These are phyloP conservation scores for Physocladia obscura DNA, from an alignment of 192 early-diverging fungal genomes.

Conservation along the genomic window DNA sequence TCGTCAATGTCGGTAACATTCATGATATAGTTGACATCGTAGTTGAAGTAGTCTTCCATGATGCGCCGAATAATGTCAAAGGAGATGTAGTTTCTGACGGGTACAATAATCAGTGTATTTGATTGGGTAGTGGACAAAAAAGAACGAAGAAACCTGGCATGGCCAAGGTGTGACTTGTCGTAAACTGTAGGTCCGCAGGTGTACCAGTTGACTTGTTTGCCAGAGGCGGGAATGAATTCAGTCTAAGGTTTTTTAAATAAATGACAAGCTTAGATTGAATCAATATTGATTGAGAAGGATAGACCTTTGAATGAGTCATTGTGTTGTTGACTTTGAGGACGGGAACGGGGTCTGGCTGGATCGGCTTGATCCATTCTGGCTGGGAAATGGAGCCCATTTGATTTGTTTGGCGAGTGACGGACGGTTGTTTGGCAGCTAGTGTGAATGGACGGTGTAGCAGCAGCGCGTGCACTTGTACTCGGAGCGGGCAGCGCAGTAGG, in stretches of 20 bases:
- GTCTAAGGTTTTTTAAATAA: conserved; percentile 52
- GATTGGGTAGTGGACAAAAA: not conserved
- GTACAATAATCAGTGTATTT: conserved; percentile 20
- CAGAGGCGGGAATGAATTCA: conserved; percentile 81
- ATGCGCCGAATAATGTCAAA: conserved; percentile 93
- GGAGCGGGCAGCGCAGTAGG: too few species aligned
- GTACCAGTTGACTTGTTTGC: conserved; percentile 91
- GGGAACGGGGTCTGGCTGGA: conserved; percentile 37
- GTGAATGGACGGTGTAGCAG: too few species aligned
- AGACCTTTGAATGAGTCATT: conserved; percentile 82
- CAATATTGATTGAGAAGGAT: not conserved
- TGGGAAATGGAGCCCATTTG: conserved; percentile 53
- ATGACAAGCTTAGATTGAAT: not conserved
- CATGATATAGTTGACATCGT: conserved; percentile 91
- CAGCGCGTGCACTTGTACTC: too few species aligned
- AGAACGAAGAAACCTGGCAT: conserved; percentile 68
- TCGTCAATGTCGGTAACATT: conserved; percentile 99
- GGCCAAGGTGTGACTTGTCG: conserved; percentile 92
- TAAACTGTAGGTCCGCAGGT: conserved; percentile 98
- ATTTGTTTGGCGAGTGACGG: too few species aligned
- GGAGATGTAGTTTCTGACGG: conserved; percentile 80
- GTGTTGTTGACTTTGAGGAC: conserved; percentile 77
- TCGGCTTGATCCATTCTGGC: conserved; percentile 68
- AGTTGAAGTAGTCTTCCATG: conserved; percentile 91
- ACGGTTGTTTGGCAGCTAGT: too few species aligned